Base-by-base conservation (phyloP, 1,139 yeast genomes). In the Tardiomyces digboiensis region DNA sequence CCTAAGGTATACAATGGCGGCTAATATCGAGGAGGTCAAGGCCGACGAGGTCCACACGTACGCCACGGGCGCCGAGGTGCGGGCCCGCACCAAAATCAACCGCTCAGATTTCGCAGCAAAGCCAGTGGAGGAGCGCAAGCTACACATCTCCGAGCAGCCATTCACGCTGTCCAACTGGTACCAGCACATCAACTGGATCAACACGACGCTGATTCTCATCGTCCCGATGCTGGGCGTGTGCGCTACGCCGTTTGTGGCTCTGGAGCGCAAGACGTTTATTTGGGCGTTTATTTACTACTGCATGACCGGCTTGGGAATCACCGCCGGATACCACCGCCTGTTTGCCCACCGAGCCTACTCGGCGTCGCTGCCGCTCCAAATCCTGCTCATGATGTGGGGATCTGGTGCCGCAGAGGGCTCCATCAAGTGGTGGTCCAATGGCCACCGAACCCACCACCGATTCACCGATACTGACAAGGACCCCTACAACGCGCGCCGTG, bases 401-500 rank as follows among this genome's bases (percentile, higher is more conserved):
- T 93, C 95, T 39, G 95, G 95, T 46, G 86, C 97, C 46, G 88
- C 87, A 47, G 95, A 91, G 69, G 98, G 98, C 54, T 88, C 97
- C 42, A 82, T 89, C 65, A 88, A 91, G 70, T 93, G 98, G 98
- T 91, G 98, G 98, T 81, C 93, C 44, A 96, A 91, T 64, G 83
- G 93, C 45, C 98, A 91, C 72, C 81, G 98, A 73, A 78, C 93
- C 52, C 98, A 91, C 70, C 98, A 91, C 72, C 78, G 98, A 68
- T 91, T 83, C 72, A 91, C 97, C 14, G 98, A 91, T 69, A 91
- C 98, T 40, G 74, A 80, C 51, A 83, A 95, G 75, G 98, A 91
- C 66, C 98, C 98, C 45, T 93, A 91, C 66, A 95, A 88, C 61
- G 98, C 97, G 42, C 81, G 95, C 71, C 77, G 78, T 58, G 98